These are phyloP conservation scores for Globomyces pollinis-pini DNA, from an alignment of 192 early-diverging fungal genomes.

Conservation along the genomic window DNA sequence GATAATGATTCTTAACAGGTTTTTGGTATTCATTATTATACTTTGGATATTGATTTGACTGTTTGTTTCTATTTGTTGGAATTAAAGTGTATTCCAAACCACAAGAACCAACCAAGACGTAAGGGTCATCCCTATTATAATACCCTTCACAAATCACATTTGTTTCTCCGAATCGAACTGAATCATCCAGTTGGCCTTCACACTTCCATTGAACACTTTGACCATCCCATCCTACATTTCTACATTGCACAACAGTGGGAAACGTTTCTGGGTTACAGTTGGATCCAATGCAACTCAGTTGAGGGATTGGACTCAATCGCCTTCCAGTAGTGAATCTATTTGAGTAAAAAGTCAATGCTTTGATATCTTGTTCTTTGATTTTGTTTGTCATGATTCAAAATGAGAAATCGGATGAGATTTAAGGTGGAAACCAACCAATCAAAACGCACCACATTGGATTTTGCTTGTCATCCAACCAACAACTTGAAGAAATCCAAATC, in stretches of 20 bases:
- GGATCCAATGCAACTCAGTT: conserved; percentile 36
- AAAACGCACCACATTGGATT: no score
- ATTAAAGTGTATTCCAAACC: conserved; percentile 29
- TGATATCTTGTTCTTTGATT: conserved; percentile 21
- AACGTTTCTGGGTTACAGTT: conserved; percentile 16
- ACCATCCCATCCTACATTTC: conserved; percentile 23
- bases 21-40: background rate
- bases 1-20: no score
- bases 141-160: conserved; percentile 43
- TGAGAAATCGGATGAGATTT: no score
- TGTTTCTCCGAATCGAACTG: conserved; percentile 30
- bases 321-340: conserved; percentile 28
- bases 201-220: conserved; percentile 36
- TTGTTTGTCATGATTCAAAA: no score
- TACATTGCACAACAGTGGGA: conserved; percentile 31
- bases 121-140: conserved; percentile 28
- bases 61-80: background rate
- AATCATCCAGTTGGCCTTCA: conserved; percentile 32
- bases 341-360: conserved; percentile 27
- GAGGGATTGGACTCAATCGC: conserved; percentile 28
- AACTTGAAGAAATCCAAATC: no score
- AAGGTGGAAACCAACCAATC: no score
- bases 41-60: background rate
- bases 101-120: conserved; percentile 36
- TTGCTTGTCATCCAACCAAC: no score